These are phyloP conservation scores for Penicillium robsamsonii DNA, from an alignment of 495 filamentous ascomycete genomes.

Conservation along the genomic window DNA sequence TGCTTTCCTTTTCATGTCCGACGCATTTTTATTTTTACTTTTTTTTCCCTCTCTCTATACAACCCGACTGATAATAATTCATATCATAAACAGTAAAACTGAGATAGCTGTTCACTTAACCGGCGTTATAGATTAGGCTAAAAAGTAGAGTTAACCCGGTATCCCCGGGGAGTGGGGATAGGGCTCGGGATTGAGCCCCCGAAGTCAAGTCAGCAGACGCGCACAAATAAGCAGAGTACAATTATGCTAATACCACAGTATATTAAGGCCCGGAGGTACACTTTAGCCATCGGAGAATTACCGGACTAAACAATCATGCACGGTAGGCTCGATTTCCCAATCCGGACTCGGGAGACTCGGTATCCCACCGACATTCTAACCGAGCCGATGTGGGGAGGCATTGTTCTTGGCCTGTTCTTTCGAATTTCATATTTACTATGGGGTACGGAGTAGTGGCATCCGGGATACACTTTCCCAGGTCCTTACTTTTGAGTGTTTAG, in stretches of 20 bases:
- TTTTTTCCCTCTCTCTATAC: background rate
- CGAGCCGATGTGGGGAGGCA: constrained; percentile 19
- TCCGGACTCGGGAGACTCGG: constrained; percentile 18
- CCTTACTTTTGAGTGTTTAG: background rate
- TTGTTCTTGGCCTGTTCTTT: constrained; percentile 7
- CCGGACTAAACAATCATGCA: constrained; percentile 8
- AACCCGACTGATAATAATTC: background rate
- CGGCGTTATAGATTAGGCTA: background rate
- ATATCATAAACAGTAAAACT: background rate
- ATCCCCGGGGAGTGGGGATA: background rate
- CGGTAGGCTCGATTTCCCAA: constrained; percentile 3
- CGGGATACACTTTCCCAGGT: background rate
- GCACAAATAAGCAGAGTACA: background rate
- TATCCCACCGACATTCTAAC: constrained; percentile 13
- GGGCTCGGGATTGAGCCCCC: background rate
- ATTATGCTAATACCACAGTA: background rate
- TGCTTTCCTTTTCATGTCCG: background rate
- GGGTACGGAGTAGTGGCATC: background rate
- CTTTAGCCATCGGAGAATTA: constrained; percentile 2
- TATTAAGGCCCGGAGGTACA: background rate
- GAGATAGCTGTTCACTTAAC: background rate
- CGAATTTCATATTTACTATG: background rate
- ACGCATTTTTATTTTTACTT: background rate
- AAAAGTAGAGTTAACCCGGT: background rate
- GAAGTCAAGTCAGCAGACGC: background rate